Evolutionary conservation across 106 monocot species (phyloP), one percentile per base, ranked within the genome.

Genomic region (Allium sativum): DNA sequence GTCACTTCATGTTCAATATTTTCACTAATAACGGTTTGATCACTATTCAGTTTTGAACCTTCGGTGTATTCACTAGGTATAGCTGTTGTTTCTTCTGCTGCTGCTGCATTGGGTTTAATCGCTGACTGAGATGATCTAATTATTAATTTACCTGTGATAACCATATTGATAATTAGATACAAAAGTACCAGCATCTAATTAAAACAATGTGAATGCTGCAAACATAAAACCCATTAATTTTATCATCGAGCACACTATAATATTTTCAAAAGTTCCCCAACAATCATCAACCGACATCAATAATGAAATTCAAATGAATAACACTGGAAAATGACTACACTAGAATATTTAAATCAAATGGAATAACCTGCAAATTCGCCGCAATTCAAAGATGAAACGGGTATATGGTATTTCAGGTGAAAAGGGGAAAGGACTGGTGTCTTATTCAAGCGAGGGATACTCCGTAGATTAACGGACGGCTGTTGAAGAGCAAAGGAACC

Each of bases 31-130:
- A 12, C 56, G 41, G 66, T 65, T 6, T 45, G 42, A 43, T 44
- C 16, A 50, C 55, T 12, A 18, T 70, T 41, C 56, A 76, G 48
- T 43, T 67, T 48, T 19, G 75, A 58, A 15, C 73, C 77, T 62
- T 65, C 68, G 22, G 74, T 53, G 61, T 5, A 73, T 19, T 84
- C 81, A 75, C 62, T 75, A 64, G 81, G 77, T 40, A 55, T 46
- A 31, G 75, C 16, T 42, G 83, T 65, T 45, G 56, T 13, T 70
- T 75, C 62, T 66, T 69, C 79, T 45, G 78, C 55, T 48, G 78
- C 54, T 65, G 78, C 52, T 66, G 68, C 56, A 64, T 64, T 4
- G 21, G 63, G 48, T 31, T 31, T 31, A 13, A 65, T 65, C 52
- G 46, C 31, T 18, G 44, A 41, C 55, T 46, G 64, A 56, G 18